Percentiles rank a stretch among this genome's conserved stretches.
These are phyloP conservation scores for Colletotrichum eleusines DNA, from an alignment of 2,329 filamentous ascomycete genomes.

Conservation along the genomic window DNA sequence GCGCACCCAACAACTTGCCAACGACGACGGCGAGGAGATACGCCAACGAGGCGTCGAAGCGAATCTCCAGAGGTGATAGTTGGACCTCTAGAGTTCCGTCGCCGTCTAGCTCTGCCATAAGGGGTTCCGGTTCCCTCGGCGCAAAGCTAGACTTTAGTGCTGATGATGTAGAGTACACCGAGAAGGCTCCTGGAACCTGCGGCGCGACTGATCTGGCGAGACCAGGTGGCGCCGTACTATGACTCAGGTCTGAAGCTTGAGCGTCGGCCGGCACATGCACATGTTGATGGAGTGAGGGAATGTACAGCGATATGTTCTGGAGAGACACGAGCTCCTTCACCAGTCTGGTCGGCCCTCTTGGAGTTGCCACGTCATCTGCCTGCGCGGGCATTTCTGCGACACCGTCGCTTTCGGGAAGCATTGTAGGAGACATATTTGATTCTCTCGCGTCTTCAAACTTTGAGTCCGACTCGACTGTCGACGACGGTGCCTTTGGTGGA, in stretches of 20 bases:
- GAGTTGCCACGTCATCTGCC: slow-evolving; percentile 60
- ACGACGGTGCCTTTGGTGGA: slow-evolving; percentile 29
- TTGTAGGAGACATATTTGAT: neutral
- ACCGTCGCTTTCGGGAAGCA: neutral
- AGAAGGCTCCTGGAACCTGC: slow-evolving; percentile 73
- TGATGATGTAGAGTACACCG: slow-evolving; percentile 53
- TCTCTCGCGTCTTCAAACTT: neutral
- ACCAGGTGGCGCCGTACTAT: slow-evolving; percentile 46
- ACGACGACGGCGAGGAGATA: slow-evolving; percentile 66
- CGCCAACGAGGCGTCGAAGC: slow-evolving; percentile 68
- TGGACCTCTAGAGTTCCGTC: slow-evolving; percentile 61
- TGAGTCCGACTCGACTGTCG: slow-evolving; percentile 37
- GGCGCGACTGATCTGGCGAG: slow-evolving; percentile 58
- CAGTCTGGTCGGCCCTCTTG: slow-evolving; percentile 65
- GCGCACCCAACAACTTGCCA: slow-evolving; percentile 60
- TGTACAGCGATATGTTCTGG: slow-evolving; percentile 64
- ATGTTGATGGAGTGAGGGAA: slow-evolving; percentile 64
- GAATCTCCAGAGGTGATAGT: slow-evolving; percentile 64
- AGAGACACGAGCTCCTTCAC: slow-evolving; percentile 67
- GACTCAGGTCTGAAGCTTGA: slow-evolving; percentile 47
- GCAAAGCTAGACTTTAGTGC: slow-evolving; percentile 22
- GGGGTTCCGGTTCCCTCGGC: slow-evolving; percentile 13
- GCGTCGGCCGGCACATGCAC: slow-evolving; percentile 52
- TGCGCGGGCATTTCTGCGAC: slow-evolving; percentile 36
- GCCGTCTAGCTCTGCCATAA: slow-evolving; percentile 34